Evolutionary conservation across 345 rosid species (phyloP).

Genomic region (Populus simonii): DNA sequence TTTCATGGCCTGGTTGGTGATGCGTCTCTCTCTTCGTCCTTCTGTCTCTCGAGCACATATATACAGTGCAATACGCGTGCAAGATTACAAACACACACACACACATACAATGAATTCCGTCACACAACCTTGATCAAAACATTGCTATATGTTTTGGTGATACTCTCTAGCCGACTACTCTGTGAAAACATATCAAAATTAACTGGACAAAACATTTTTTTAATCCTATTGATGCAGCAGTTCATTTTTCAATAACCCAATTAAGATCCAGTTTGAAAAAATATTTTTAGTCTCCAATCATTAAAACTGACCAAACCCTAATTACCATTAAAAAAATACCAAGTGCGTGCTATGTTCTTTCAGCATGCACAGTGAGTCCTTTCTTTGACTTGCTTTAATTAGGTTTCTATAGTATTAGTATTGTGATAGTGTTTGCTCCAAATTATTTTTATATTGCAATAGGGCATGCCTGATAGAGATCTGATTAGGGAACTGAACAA

Average conservation of each 20-base stretch:
- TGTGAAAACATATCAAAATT: too few species aligned
- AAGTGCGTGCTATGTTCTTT: not conserved
- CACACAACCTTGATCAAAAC: not conserved
- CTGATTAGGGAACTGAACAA: not conserved
- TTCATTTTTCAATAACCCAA: not conserved
- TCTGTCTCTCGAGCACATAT: not conserved
- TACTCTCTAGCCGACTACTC: not conserved
- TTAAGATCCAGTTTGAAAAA: not conserved
- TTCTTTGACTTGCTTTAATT: not conserved
- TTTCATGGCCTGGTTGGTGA: constrained; percentile 9
- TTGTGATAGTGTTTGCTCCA: not conserved
- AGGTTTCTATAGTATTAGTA: not conserved
- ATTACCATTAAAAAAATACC: not conserved
- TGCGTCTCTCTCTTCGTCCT: constrained; percentile 5
- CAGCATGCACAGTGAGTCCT: not conserved
- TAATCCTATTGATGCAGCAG: too few species aligned
- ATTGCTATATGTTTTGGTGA: not conserved
- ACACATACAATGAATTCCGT: not conserved
- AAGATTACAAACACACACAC: not conserved
- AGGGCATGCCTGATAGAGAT: not conserved
- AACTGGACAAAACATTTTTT: not conserved
- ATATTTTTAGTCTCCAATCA: too few species aligned
- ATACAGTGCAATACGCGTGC: not conserved
- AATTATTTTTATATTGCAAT: not conserved
- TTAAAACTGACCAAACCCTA: too few species aligned